phyloP scores from a whole-genome alignment of 768 basidiomycete genomes.

The Plicaturopsis crispa region DNA sequence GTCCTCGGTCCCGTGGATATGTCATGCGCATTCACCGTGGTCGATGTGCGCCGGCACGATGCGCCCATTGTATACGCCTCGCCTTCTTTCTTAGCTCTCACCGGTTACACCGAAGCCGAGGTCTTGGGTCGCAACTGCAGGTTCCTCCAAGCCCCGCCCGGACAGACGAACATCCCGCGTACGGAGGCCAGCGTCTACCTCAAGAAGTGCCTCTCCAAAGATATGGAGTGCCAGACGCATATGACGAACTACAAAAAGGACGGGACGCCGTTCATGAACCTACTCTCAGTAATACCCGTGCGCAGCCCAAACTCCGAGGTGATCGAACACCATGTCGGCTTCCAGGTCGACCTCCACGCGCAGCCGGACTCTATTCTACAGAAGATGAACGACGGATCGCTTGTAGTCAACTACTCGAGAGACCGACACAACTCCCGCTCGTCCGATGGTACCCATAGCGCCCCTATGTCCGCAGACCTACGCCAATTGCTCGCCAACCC shows the following conservation, averaged over 20 bases:
- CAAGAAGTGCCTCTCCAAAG: slow-evolving; percentile 53
- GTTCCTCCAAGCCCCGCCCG: slow-evolving; percentile 77
- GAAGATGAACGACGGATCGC: slow-evolving; percentile 72
- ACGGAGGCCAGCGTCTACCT: slow-evolving; percentile 39
- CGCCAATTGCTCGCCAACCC: slow-evolving; percentile 38
- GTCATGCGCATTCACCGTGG: slow-evolving; percentile 87
- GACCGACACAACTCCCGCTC: slow-evolving; percentile 21
- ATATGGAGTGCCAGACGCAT: slow-evolving; percentile 85
- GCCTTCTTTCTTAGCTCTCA: slow-evolving; percentile 72
- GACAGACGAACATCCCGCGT: slow-evolving; percentile 32
- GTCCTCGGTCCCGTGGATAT: slow-evolving; percentile 87
- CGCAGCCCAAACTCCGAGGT: slow-evolving; percentile 42
- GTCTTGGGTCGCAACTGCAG: slow-evolving; percentile 88
- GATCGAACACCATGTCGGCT: slow-evolving; percentile 84
- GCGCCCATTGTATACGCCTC: slow-evolving; percentile 87
- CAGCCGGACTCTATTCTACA: slow-evolving; percentile 81
- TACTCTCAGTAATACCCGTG: slow-evolving; percentile 87
- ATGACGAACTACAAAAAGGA: slow-evolving; percentile 87
- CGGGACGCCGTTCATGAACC: slow-evolving; percentile 83
- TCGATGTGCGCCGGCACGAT: slow-evolving; percentile 77
- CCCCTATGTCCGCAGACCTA: slow-evolving; percentile 45
- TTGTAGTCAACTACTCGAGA: slow-evolving; percentile 54
- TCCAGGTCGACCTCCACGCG: slow-evolving; percentile 88
- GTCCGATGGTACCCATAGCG: slow-evolving; percentile 16
- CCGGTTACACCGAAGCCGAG: slow-evolving; percentile 68